Evolutionary conservation across 331 rosid genomes (phyloP), one percentile per base, ranked within the genome.

Genomic region (Prunus yedoensis): DNA sequence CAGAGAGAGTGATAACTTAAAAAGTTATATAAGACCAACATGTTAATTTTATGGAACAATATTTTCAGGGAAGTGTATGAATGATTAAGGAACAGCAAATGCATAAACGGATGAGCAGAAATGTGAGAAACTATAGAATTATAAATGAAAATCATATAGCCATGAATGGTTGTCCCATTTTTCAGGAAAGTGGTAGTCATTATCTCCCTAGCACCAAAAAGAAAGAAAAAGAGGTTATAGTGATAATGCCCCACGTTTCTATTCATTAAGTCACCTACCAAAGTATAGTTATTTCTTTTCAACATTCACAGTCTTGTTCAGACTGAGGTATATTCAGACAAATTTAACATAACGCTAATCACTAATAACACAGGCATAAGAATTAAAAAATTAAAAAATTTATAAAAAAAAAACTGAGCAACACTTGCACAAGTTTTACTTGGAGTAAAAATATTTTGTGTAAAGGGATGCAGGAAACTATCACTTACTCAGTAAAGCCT

Each of bases 401-500:
- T 25, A 25, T 25, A 25, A 25, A 21, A 66, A 53, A 10, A 0
- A 41, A 41, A 2, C 20, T 20, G 2, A 66, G 43, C 43, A 38
- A 38, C 43, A 38, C 43, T 38, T 1, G 43, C 43, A 38, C 9
- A 28, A 25, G 10, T 13, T 25, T 28, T 61, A 30, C n/a, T 2
- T 61, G 9, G 18, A 58, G 30, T 58, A 4, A 8, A 59, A 52
- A 3, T 52, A 11, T 61, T 61, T 61, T 18, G 16, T 43, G 2
- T 38, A 70, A 4, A 51, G 17, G 47, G 35, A 35, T 13, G 23
- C 5, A 74, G 56, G 30, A 66, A 58, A 67, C 70, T 21, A 20
- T 5, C 8, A 78, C 90, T 78, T 38, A 89, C 94, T 84, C 92
- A 0, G 92, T 88, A 32, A 74, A 88, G 73, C 92, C 88, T 83